Evolutionary conservation across 2,329 filamentous ascomycete species (phyloP).

Genomic region (Zymoseptoria tritici): DNA sequence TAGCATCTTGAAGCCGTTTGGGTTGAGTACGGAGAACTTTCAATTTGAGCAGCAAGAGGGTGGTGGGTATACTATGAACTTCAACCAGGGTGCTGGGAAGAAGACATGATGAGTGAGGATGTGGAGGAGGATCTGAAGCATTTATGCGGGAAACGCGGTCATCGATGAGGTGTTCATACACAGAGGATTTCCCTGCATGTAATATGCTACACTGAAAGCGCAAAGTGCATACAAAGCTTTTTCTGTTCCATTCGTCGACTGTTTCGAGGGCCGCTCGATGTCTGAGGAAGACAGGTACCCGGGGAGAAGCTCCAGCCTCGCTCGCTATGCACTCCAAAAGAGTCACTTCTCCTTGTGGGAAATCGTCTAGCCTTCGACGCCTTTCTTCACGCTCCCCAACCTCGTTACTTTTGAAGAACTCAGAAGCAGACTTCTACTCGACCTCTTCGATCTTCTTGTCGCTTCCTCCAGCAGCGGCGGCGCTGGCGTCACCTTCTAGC

Average conservation of each 20-base stretch:
- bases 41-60: constrained; percentile 86
- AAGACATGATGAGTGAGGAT: constrained; percentile 4
- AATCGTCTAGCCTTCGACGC: not conserved
- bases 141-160: not conserved
- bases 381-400: not conserved
- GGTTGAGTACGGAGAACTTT: constrained; percentile 88
- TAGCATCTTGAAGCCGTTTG: constrained; percentile 85
- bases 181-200: not conserved
- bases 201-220: not conserved
- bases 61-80: constrained; percentile 92
- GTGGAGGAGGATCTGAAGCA: not conserved
- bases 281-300: not conserved
- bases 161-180: not conserved
- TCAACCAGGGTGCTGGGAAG: constrained; percentile 44
- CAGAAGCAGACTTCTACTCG: constrained; percentile 19
- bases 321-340: not conserved
- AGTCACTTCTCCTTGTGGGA: not conserved
- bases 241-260: not conserved
- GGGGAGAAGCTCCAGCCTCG: not conserved
- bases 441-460: constrained; percentile 43
- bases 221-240: not conserved
- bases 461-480: constrained; percentile 24
- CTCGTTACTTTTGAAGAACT: not conserved
- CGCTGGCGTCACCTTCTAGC: constrained; percentile 56
- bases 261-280: not conserved